phyloP scores from a whole-genome alignment of 2,329 filamentous ascomycete genomes.

The Colletotrichum viniferum region DNA sequence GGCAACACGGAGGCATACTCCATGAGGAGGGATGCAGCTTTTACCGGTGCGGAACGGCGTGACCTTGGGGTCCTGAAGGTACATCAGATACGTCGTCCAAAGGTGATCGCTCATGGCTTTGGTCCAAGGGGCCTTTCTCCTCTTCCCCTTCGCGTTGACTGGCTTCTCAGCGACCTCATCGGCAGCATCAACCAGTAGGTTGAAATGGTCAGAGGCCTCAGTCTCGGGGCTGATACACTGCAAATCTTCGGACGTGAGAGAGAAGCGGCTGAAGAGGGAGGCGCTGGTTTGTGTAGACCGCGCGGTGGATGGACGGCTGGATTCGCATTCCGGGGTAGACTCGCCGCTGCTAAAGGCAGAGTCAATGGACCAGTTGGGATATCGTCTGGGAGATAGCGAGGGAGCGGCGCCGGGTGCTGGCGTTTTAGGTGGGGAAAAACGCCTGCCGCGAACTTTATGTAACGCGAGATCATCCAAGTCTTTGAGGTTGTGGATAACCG shows the following conservation, averaged over 20 bases:
- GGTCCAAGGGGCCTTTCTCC: slow-evolving; percentile 65
- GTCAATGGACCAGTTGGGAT: slow-evolving; percentile 64
- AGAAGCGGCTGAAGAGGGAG: slow-evolving; percentile 62
- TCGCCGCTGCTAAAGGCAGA: slow-evolving; percentile 61
- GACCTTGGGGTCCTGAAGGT: slow-evolving; percentile 70
- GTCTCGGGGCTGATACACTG: slow-evolving; percentile 57
- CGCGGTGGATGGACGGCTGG: slow-evolving; percentile 63
- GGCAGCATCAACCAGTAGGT: not conserved
- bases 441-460: slow-evolving; percentile 41
- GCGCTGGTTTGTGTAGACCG: slow-evolving; percentile 63
- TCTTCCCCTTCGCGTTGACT: slow-evolving; percentile 27
- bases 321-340: slow-evolving; percentile 63
- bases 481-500: slow-evolving; percentile 36
- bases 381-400: slow-evolving; percentile 49
- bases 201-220: slow-evolving; percentile 36
- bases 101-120: slow-evolving; percentile 68
- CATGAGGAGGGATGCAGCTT: slow-evolving; percentile 67
- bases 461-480: slow-evolving; percentile 35
- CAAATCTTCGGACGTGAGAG: slow-evolving; percentile 60
- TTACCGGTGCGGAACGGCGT: slow-evolving; percentile 69
- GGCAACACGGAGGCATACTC: slow-evolving; percentile 69
- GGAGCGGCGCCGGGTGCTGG: slow-evolving; percentile 54
- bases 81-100: slow-evolving; percentile 69
- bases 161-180: not conserved
- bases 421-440: slow-evolving; percentile 63